Conservation (phyloP, 2,329 filamentous ascomycete genomes). For the Microdochium trichocladiopsis region DNA sequence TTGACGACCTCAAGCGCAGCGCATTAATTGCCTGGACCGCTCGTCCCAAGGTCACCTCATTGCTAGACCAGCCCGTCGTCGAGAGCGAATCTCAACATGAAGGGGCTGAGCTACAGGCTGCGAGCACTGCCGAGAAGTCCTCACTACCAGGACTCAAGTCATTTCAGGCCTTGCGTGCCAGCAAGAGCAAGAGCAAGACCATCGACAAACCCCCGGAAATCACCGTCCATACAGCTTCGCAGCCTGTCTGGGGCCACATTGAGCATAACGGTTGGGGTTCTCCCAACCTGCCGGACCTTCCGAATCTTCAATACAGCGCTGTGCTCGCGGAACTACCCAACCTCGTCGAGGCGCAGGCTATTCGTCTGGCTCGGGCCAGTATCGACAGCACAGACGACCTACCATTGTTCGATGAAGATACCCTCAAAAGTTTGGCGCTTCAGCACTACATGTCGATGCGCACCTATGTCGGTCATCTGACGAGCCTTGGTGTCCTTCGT, state of each 20-base stretch:
- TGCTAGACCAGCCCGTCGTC: slow-evolving; percentile 12
- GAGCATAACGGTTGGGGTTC: slow-evolving; percentile 86
- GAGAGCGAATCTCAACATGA: slow-evolving; percentile 7
- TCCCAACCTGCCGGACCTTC: slow-evolving; percentile 65
- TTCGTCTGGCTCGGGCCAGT: slow-evolving; percentile 68
- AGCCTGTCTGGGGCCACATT: slow-evolving; percentile 71
- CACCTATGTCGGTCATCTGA: slow-evolving; percentile 70
- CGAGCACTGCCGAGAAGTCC: slow-evolving; percentile 4
- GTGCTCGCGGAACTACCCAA: slow-evolving; percentile 82
- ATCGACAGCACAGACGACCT: slow-evolving; percentile 28
- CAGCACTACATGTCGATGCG: slow-evolving; percentile 66
- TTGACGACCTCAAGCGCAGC: slow-evolving; percentile 65
- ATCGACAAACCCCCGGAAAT: slow-evolving; percentile 30
- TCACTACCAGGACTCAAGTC: background rate
- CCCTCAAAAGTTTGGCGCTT: slow-evolving; percentile 66
- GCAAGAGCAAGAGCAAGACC: slow-evolving; percentile 26
- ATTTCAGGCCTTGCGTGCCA: slow-evolving; percentile 16
- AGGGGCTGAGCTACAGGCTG: slow-evolving; percentile 1
- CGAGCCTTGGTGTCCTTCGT: slow-evolving; percentile 55
- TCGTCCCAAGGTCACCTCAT: slow-evolving; percentile 52
- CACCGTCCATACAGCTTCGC: slow-evolving; percentile 38
- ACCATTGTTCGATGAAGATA: slow-evolving; percentile 53
- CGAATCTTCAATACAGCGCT: slow-evolving; percentile 74
- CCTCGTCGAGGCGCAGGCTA: slow-evolving; percentile 84
- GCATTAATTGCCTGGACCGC: slow-evolving; percentile 76